Evolutionary conservation across 306 rosid species (phyloP).

Genomic region (Medicago ruthenica): DNA sequence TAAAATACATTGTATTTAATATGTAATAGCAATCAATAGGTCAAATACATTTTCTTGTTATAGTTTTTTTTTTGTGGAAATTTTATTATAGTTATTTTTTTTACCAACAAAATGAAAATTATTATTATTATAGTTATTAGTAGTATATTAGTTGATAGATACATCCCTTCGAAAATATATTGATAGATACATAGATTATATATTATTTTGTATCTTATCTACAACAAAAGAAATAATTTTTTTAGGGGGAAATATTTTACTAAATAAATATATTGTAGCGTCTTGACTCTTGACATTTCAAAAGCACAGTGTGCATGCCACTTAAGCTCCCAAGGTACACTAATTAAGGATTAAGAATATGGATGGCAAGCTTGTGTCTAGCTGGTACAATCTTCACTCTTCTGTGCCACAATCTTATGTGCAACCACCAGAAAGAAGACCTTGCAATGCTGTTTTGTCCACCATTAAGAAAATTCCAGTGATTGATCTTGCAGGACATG

Average conservation of each 20-base stretch:
- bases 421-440: slow-evolving; percentile 52
- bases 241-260: background rate
- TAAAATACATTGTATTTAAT: background rate
- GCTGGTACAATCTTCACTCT: slow-evolving; percentile 45
- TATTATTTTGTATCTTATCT: background rate
- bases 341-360: slow-evolving; percentile 5
- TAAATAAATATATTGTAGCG: background rate
- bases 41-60: background rate
- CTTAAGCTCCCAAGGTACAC: background rate
- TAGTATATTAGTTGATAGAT: background rate
- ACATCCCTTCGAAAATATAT: background rate
- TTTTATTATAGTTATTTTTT: no score
- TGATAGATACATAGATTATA: background rate
- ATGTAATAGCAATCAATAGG: background rate
- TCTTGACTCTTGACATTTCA: background rate
- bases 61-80: no score
- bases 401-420: slow-evolving; percentile 48
- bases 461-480: slow-evolving; percentile 49
- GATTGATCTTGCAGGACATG: slow-evolving; percentile 53
- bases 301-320: background rate
- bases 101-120: no score
- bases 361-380: slow-evolving; percentile 37
- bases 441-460: slow-evolving; percentile 32
- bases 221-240: no score
- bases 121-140: no score